Base-by-base conservation (phyloP, 2,329 filamentous ascomycete species). In the Apiospora malaysiana region DNA sequence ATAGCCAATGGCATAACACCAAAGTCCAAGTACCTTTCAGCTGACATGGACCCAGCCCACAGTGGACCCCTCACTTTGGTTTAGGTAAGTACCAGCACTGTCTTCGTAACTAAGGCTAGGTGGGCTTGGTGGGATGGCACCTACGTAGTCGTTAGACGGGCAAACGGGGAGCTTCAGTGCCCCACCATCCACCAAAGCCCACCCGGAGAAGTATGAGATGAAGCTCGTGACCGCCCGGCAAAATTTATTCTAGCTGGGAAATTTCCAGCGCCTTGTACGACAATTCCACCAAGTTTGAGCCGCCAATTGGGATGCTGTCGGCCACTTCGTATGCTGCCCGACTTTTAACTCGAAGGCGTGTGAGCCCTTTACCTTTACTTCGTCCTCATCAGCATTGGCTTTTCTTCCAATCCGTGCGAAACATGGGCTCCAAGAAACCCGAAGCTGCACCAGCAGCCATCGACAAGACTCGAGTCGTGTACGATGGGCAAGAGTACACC, bases 401-500 rank as follows among this genome's bases (percentile, higher is more conserved):
- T 14, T 45, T 67, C 7, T 14, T 46, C 8, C 65, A 18, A 9
- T 27, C 25, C 10, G 42, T n/a, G 42, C 75, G 75, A 73, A 79
- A 71, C 70, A 80, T 80, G 78, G 70, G 73, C 43, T 75, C 74
- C 7, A 73, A 75, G 56, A 42, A 71, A 9, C 72, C 75, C 56
- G 74, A 74, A 27, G 69, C 70, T 49, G 66, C 77, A 63, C 71
- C 74, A 56, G 74, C 77, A 16, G 69, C 79, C 59, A 76, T 77
- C 69, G 77, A 78, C 25, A 77, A 79, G 40, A 78, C 81, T 72
- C 79, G 75, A 46, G 75, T 84, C 70, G 74, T 75, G 23, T 79
- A 81, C 72, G 82, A 86, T 71, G 87, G 85, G 47, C 83, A 86
- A 75, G 82, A 84, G 42, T 89, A 86, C 75, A 84, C 81, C 25